These are phyloP conservation scores for Coprinellus aureogranulatus DNA, from an alignment of 768 basidiomycete species.

Conservation along the genomic window DNA sequence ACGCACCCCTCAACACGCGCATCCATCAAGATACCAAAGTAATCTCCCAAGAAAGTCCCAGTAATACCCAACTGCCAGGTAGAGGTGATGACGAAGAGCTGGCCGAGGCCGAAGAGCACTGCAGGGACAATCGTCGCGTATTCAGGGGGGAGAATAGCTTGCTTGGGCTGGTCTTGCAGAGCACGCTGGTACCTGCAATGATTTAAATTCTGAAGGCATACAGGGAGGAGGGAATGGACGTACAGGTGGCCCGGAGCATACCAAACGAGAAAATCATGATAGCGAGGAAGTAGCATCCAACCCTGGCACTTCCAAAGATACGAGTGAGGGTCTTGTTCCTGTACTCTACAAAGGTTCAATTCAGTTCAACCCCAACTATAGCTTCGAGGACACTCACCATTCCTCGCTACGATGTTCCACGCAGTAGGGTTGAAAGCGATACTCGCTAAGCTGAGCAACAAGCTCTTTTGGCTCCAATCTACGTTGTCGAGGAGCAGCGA, in stretches of 20 bases:
- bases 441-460: slow-evolving; percentile 62
- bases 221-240: slow-evolving; percentile 27
- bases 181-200: slow-evolving; percentile 68
- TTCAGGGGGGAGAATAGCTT: slow-evolving; percentile 63
- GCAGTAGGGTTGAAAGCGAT: slow-evolving; percentile 90
- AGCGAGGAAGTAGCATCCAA: slow-evolving; percentile 88
- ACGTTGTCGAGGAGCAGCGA: slow-evolving; percentile 28
- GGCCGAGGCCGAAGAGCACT: slow-evolving; percentile 66
- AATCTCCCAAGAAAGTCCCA: slow-evolving; percentile 87
- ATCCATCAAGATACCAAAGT: slow-evolving; percentile 86
- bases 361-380: not conserved
- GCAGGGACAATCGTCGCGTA: slow-evolving; percentile 58
- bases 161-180: slow-evolving; percentile 70
- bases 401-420: slow-evolving; percentile 94
- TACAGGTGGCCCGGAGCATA: slow-evolving; percentile 79
- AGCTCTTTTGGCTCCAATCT: slow-evolving; percentile 62
- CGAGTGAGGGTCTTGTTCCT: slow-evolving; percentile 86
- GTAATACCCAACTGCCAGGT: slow-evolving; percentile 92
- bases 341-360: slow-evolving; percentile 39
- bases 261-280: slow-evolving; percentile 82
- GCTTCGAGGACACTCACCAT: slow-evolving; percentile 57
- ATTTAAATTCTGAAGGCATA: not conserved
- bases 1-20: slow-evolving; percentile 76
- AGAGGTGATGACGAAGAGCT: slow-evolving; percentile 81
- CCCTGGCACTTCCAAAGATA: slow-evolving; percentile 64